These are phyloP conservation scores for Solanum hybrid DNA, from an alignment of 305 asterid genomes.

Conservation along the genomic window DNA sequence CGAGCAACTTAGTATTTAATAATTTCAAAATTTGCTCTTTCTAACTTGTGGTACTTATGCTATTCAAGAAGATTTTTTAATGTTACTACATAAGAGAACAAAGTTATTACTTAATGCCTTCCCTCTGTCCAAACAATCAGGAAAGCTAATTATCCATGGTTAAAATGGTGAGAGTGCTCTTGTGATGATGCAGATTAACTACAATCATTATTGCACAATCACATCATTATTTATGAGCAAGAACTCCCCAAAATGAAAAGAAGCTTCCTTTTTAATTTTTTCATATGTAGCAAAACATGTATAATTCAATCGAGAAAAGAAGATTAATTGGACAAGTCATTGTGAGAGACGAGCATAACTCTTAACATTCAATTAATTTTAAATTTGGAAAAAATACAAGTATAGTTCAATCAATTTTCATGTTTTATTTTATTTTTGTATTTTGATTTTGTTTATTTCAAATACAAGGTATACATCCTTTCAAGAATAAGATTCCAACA, in stretches of 20 bases:
- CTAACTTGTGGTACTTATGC: background rate
- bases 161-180: background rate
- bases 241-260: background rate
- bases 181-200: background rate
- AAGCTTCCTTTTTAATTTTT: background rate
- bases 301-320: background rate
- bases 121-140: background rate
- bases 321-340: background rate
- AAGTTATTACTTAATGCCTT: background rate
- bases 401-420: background rate
- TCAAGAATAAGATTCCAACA: background rate
- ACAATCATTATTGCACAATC: background rate
- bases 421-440: background rate
- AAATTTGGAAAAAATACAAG: background rate
- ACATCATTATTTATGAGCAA: background rate
- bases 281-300: background rate
- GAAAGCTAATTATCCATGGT: background rate
- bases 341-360: background rate
- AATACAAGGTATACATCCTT: background rate
- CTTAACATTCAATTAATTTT: background rate
- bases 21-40: background rate
- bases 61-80: background rate
- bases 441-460: background rate
- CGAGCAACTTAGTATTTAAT: background rate
- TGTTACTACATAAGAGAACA: background rate